These are phyloP conservation scores for Phytopythium montanum DNA, from an alignment of 352 stramenopile species.

Conservation along the genomic window DNA sequence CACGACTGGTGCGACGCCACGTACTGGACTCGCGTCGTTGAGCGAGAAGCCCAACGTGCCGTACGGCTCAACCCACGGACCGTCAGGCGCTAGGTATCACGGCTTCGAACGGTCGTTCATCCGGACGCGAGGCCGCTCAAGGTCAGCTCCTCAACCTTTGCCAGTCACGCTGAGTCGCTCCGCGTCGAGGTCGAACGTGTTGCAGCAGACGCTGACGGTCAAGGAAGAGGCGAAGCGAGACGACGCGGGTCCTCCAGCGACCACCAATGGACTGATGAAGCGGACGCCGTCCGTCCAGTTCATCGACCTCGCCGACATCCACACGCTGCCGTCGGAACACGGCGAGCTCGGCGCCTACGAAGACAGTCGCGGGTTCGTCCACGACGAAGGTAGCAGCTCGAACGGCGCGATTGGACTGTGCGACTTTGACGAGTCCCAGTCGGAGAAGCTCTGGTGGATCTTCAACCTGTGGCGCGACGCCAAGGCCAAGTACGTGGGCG, in stretches of 20 bases:
- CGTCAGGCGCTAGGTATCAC: background rate
- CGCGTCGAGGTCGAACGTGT: conserved; percentile 4
- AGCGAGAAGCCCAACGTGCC: conserved; percentile 44
- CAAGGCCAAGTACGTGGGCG: conserved; percentile 63
- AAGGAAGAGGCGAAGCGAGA: conserved; percentile 9
- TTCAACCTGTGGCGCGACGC: conserved; percentile 69
- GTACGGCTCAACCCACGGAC: conserved; percentile 3
- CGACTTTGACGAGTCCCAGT: conserved; percentile 82
- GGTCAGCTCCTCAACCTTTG: conserved; percentile 48
- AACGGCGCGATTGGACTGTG: conserved; percentile 60
- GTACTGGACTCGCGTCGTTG: conserved; percentile 67
- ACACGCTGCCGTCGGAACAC: conserved; percentile 24
- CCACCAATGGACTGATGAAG: conserved; percentile 15
- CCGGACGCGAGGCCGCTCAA: conserved; percentile 45
- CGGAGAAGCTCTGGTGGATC: conserved; percentile 78
- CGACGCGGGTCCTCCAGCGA: background rate
- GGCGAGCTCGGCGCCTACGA: conserved; percentile 24
- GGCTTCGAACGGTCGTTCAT: conserved; percentile 7
- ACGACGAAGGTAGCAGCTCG: conserved; percentile 46
- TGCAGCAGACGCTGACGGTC: conserved; percentile 20
- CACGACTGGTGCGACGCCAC: conserved; percentile 32
- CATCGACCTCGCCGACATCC: conserved; percentile 61
- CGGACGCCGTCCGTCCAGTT: conserved; percentile 37
- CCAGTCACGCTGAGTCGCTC: conserved; percentile 2
- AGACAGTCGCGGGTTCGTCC: conserved; percentile 23